These are phyloP conservation scores for Tetradesmus obliquus DNA, from an alignment of 139 green algal genomes.

Conservation along the genomic window DNA sequence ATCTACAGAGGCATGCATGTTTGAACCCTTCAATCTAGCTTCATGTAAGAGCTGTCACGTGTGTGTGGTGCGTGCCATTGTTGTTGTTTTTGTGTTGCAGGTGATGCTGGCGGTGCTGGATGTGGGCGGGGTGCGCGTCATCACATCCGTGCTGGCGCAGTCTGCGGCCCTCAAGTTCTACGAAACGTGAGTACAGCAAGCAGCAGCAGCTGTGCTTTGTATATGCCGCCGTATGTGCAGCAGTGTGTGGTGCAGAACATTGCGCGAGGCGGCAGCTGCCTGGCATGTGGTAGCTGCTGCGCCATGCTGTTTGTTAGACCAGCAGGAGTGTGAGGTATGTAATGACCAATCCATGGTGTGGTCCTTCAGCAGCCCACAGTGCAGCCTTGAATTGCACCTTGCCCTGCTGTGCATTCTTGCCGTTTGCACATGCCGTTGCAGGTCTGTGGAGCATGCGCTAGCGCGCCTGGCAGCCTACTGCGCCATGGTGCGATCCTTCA, in stretches of 20 bases:
- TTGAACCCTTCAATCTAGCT: not conserved
- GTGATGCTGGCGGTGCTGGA: conserved; percentile 18
- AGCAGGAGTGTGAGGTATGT: too few species aligned
- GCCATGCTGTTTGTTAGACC: too few species aligned
- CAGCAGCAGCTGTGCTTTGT: not conserved
- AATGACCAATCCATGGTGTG: too few species aligned
- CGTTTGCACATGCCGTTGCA: too few species aligned
- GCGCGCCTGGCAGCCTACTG: too few species aligned
- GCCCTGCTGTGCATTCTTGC: too few species aligned
- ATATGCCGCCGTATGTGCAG: not conserved
- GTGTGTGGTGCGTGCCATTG: not conserved
- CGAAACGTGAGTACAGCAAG: not conserved
- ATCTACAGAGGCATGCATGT: not conserved
- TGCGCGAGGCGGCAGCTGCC: too few species aligned
- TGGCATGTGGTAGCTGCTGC: too few species aligned
- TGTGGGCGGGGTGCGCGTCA: conserved; percentile 28
- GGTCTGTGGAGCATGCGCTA: too few species aligned
- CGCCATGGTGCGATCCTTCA: too few species aligned
- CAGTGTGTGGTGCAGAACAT: not conserved
- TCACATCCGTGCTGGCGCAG: conserved; percentile 30
- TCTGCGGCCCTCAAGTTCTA: conserved; percentile 34
- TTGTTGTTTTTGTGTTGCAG: not conserved
- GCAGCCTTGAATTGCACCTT: too few species aligned
- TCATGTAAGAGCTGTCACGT: not conserved
- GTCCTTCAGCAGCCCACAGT: too few species aligned